Percentiles rank a stretch among this genome's conserved stretches.
Evolutionary conservation across 441 rosid genomes (phyloP).

Genomic region (Pelargonium myrrhifolium): DNA sequence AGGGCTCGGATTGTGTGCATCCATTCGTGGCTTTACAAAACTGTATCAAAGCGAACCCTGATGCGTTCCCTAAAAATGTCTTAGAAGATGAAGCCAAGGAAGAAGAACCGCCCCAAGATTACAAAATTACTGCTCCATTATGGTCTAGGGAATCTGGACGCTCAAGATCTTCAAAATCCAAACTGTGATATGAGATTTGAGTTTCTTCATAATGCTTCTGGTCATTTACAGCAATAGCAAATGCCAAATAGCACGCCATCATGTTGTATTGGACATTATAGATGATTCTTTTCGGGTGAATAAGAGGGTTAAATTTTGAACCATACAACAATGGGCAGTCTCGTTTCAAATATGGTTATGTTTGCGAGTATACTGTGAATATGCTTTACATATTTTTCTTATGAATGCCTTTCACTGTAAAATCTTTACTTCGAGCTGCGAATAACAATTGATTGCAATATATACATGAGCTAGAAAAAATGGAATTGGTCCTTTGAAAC

Average conservation of each 20-base stretch:
- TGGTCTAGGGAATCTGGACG: constrained; percentile 53
- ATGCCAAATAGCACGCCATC: neutral
- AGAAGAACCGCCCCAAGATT: constrained; percentile 45
- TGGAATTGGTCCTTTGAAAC: too few species aligned
- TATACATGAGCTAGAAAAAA: too few species aligned
- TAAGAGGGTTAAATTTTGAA: too few species aligned
- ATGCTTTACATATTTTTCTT: too few species aligned
- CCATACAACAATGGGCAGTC: too few species aligned
- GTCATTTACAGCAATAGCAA: neutral
- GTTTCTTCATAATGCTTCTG: neutral
- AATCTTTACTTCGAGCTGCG: too few species aligned
- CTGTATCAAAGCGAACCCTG: constrained; percentile 67
- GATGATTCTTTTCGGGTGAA: too few species aligned
- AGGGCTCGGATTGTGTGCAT: constrained; percentile 83
- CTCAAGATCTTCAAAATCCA: constrained; percentile 29
- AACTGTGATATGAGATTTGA: constrained; percentile 31
- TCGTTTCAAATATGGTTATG: too few species aligned
- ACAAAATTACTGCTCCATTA: constrained; percentile 55
- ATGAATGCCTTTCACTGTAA: too few species aligned
- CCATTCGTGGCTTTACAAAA: constrained; percentile 78
- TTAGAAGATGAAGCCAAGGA: constrained; percentile 33
- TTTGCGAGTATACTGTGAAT: too few species aligned
- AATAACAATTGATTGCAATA: too few species aligned
- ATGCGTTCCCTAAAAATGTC: constrained; percentile 55
- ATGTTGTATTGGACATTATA: neutral